These are phyloP conservation scores for Leccinellum albellum DNA, from an alignment of 768 basidiomycete genomes.

Conservation along the genomic window DNA sequence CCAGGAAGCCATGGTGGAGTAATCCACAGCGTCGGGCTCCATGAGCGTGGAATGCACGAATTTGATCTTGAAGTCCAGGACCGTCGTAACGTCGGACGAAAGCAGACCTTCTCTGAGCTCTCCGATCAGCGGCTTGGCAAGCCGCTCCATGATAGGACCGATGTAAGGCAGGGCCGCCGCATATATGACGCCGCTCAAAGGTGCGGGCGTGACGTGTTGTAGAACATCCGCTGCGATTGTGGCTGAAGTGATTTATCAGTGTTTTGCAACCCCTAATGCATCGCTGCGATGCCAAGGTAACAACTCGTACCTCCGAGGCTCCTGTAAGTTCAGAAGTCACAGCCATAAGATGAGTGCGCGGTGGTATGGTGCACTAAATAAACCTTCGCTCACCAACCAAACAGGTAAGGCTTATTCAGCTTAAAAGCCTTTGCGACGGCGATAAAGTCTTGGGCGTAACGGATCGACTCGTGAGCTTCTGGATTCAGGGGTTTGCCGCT, in stretches of 20 bases:
- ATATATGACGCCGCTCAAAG: conserved; percentile 4
- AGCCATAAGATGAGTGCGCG: neutral
- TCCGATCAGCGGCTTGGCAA: conserved; percentile 1
- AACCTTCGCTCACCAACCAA: conserved; percentile 1
- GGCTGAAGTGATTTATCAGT: neutral
- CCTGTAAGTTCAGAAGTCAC: neutral
- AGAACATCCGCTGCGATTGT: conserved; percentile 1
- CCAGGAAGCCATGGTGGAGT: conserved; percentile 5
- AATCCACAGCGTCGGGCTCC: conserved; percentile 4
- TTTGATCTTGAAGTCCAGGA: conserved; percentile 2
- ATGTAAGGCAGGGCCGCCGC: conserved; percentile 7
- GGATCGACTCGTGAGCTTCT: conserved; percentile 3
- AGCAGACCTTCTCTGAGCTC: neutral
- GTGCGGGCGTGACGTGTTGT: neutral
- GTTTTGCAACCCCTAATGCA: neutral
- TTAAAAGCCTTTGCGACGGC: neutral
- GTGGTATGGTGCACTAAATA: neutral
- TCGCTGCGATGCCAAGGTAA: neutral
- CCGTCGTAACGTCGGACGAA: neutral
- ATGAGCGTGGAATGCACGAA: conserved; percentile 3
- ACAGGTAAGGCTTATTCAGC: neutral
- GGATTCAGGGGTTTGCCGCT: neutral
- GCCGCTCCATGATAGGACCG: conserved; percentile 2
- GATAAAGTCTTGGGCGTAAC: conserved; percentile 6
- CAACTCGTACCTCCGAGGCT: conserved; percentile 3